Conservation (phyloP, 2,329 filamentous ascomycete species). For the Fusarium fracticaudum region DNA sequence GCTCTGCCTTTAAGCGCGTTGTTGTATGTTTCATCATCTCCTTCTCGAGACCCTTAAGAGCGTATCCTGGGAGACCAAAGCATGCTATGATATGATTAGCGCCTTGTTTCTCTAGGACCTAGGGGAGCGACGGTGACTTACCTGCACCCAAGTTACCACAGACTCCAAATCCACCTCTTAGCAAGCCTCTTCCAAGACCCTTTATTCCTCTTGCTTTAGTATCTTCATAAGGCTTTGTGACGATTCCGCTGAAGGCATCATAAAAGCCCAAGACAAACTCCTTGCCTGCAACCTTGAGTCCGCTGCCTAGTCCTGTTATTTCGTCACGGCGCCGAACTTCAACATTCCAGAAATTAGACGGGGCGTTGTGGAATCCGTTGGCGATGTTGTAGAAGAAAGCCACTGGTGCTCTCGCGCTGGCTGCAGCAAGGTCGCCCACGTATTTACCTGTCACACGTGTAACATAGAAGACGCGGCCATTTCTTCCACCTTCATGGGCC, state of each 20-base stretch:
- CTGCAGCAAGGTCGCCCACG: constrained; percentile 67
- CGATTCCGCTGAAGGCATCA: constrained; percentile 73
- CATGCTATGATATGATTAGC: constrained; percentile 35
- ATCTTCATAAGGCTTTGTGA: constrained; percentile 71
- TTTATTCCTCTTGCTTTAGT: constrained; percentile 68
- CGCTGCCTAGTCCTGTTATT: constrained; percentile 71
- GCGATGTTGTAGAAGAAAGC: constrained; percentile 75
- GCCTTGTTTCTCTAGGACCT: too few species aligned
- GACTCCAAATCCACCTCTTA: constrained; percentile 54
- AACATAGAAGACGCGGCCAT: constrained; percentile 43
- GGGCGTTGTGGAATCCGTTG: constrained; percentile 78
- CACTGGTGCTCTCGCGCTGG: constrained; percentile 71
- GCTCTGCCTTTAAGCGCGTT: constrained; percentile 47
- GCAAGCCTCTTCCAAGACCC: constrained; percentile 70
- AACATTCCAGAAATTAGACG: constrained; percentile 68
- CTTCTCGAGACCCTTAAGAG: constrained; percentile 63
- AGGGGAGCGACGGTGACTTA: background rate
- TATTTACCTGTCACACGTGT: constrained; percentile 61
- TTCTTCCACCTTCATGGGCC: constrained; percentile 37
- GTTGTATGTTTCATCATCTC: constrained; percentile 52
- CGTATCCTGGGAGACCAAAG: constrained; percentile 60
- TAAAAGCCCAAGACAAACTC: constrained; percentile 72
- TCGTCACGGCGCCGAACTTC: constrained; percentile 71
- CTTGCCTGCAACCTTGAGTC: constrained; percentile 70
- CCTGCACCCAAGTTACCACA: constrained; percentile 57